Conservation (phyloP, 441 rosid species). For the Viola pubescens region DNA sequence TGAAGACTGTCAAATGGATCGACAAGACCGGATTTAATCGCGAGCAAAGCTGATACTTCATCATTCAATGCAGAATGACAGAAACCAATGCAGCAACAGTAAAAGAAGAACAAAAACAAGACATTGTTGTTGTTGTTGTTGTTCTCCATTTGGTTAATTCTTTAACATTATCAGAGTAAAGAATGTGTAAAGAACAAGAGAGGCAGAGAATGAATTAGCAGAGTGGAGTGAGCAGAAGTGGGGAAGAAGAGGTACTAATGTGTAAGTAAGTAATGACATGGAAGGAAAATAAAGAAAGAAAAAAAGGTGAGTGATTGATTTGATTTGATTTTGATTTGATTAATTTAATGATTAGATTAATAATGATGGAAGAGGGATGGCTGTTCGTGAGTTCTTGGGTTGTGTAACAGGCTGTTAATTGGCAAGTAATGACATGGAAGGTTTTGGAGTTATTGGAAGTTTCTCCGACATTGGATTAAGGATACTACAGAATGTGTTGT, state of each 20-base stretch:
- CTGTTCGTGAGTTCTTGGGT: constrained; percentile 46
- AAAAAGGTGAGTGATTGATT: too few species aligned
- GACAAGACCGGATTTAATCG: constrained; percentile 43
- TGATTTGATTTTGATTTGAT: too few species aligned
- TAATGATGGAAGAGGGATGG: background rate
- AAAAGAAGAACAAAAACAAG: constrained; percentile 32
- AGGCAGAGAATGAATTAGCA: constrained; percentile 2
- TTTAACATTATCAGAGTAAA: constrained; percentile 20
- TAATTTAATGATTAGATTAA: constrained; percentile 20
- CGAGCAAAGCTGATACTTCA: constrained; percentile 45
- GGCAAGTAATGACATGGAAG: constrained; percentile 31
- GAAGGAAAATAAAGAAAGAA: constrained; percentile 18
- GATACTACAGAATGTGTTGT: constrained; percentile 30
- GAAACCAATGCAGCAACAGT: constrained; percentile 35
- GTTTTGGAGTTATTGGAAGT: constrained; percentile 51
- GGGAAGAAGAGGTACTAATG: constrained; percentile 29
- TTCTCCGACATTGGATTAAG: constrained; percentile 56
- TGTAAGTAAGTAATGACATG: constrained; percentile 25
- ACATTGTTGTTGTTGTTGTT: constrained; percentile 29
- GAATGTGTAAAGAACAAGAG: background rate
- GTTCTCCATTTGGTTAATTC: constrained; percentile 14
- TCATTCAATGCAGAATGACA: constrained; percentile 25
- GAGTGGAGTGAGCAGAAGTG: constrained; percentile 12
- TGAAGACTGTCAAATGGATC: constrained; percentile 56
- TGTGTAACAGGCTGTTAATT: constrained; percentile 40